Evolutionary conservation across 2,329 filamentous ascomycete species (phyloP).

Genomic region (Aspergillus pseudotamarii): DNA sequence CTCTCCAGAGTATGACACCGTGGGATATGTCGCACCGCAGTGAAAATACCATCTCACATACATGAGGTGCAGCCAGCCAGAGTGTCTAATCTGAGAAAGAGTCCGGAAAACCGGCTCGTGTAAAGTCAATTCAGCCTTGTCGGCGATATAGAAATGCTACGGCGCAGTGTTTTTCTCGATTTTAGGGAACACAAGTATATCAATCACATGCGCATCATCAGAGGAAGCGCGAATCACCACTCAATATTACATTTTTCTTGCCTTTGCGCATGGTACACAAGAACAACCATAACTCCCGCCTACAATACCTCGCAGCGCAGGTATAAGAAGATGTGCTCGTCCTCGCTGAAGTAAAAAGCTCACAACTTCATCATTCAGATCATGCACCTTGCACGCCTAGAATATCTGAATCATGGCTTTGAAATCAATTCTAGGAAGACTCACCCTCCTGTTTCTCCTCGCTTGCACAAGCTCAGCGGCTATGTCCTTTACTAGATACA

Average conservation of each 20-base stretch:
- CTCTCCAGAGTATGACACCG: too few species aligned
- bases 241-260: not conserved
- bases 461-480: not conserved
- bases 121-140: too few species aligned
- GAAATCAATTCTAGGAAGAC: not conserved
- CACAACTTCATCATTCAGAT: not conserved
- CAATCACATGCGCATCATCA: not conserved
- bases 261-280: not conserved
- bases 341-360: not conserved
- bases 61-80: too few species aligned
- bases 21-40: too few species aligned
- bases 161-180: not conserved
- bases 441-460: not conserved
- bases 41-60: too few species aligned
- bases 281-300: not conserved
- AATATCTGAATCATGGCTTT: not conserved
- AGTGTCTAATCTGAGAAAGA: too few species aligned
- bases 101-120: too few species aligned
- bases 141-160: too few species aligned
- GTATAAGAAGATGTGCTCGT: too few species aligned
- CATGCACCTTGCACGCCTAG: not conserved
- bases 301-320: too few species aligned
- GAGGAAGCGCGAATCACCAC: not conserved
- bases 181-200: not conserved
- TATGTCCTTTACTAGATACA: constrained; percentile 21